Percentiles rank a stretch among this genome's conserved stretches.
Evolutionary conservation across 139 green algal genomes (phyloP).

Genomic region (Chlamydomonas asymmetrica): DNA sequence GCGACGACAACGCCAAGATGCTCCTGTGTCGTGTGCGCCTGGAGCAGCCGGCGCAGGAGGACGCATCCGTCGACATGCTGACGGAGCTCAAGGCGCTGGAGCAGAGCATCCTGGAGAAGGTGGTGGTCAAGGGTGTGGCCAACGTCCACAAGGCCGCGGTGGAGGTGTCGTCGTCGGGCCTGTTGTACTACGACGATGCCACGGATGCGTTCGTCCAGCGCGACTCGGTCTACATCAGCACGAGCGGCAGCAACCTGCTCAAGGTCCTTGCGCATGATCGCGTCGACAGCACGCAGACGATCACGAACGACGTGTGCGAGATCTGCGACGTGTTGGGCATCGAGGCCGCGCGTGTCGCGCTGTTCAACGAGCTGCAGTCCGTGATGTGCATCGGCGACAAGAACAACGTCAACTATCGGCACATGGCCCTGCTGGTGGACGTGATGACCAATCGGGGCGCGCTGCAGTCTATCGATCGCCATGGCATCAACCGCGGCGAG

Average conservation of each 20-base stretch:
- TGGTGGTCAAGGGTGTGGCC: constrained; percentile 65
- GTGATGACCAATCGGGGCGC: constrained; percentile 50
- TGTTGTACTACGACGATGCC: constrained; percentile 16
- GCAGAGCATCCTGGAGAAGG: constrained; percentile 56
- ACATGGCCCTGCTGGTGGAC: constrained; percentile 37
- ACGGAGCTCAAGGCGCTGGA: constrained; percentile 19
- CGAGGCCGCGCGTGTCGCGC: constrained; percentile 76
- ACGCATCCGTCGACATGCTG: constrained; percentile 2
- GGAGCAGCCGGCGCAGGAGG: neutral
- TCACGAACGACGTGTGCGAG: constrained; percentile 82
- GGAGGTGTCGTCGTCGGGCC: constrained; percentile 68
- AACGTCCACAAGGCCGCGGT: constrained; percentile 90
- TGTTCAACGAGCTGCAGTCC: constrained; percentile 79
- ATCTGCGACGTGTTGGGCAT: constrained; percentile 85
- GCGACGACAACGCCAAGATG: constrained; percentile 91
- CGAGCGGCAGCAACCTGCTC: constrained; percentile 83
- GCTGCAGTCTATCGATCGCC: constrained; percentile 87
- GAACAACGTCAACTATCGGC: constrained; percentile 58
- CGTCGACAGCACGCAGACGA: constrained; percentile 75
- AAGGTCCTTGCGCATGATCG: constrained; percentile 53
- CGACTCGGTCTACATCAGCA: constrained; percentile 87
- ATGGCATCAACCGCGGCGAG: constrained; percentile 91
- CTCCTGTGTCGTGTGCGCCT: constrained; percentile 73
- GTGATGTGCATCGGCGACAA: constrained; percentile 94
- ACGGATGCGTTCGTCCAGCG: constrained; percentile 50